Conservation (phyloP, 805 yeast species). For the Kazachstania martiniae region DNA sequence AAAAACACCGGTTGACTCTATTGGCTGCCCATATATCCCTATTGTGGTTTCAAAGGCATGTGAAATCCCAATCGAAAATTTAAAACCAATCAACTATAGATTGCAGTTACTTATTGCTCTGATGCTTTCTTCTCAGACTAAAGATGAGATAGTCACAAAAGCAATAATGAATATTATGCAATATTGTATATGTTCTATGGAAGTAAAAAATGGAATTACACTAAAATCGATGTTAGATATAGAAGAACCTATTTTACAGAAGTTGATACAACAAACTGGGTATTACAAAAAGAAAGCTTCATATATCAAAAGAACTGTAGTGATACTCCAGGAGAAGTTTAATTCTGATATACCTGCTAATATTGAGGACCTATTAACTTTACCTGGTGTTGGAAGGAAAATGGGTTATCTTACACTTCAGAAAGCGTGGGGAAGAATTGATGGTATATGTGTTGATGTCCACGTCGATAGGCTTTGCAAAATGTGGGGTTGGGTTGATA, state of each 20-base stretch:
- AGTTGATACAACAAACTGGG: conserved; percentile 62
- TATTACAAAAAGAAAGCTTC: conserved; percentile 71
- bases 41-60: conserved; percentile 25
- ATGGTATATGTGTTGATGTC: conserved; percentile 87
- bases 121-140: conserved; percentile 84
- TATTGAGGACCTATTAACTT: conserved; percentile 48
- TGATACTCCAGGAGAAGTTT: conserved; percentile 37
- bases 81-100: conserved; percentile 34
- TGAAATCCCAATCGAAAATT: conserved; percentile 14
- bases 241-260: conserved; percentile 47
- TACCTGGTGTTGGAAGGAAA: conserved; percentile 93
- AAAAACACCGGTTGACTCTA: conserved; percentile 72
- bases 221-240: conserved; percentile 41
- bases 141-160: conserved; percentile 67
- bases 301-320: conserved; percentile 52
- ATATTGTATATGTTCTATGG: conserved; percentile 32
- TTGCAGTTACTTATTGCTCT: conserved; percentile 67
- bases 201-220: conserved; percentile 38
- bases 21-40: conserved; percentile 67
- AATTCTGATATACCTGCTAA: conserved; percentile 62
- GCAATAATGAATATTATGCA: conserved; percentile 55
- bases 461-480: conserved; percentile 72
- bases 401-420: conserved; percentile 80
- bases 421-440: conserved; percentile 62
- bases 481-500: conserved; percentile 67